Base-by-base conservation (phyloP, 2,329 filamentous ascomycete species). In the Pyrenochaeta sp. region DNA sequence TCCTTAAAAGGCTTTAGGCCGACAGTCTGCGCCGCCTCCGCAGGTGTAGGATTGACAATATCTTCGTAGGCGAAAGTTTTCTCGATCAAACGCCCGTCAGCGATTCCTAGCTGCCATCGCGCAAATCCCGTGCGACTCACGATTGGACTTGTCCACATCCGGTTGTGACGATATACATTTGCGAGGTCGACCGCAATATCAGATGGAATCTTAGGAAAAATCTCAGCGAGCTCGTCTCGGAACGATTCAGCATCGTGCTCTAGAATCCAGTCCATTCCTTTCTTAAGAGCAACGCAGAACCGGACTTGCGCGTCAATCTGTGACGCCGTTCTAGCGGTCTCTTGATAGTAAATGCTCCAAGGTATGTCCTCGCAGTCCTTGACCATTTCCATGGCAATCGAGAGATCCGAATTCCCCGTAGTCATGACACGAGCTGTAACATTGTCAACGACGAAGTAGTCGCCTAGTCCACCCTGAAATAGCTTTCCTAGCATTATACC, bases 331-430 rank as follows among this genome's bases (percentile, higher is more conserved):
- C 34, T 56, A 36, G 44, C 57, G 7, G 56, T 59, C 45, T 61
- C 62, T 5, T 52, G 58, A 46, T 65, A 67, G 52, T 67, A 65
- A 9, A 67, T 62, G 44, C 62, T 61, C 64, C 62, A 65, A 5
- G 64, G 64, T 32, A 65, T 58, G 15, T 61, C 62, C 10, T 59
- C 61, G 37, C 37, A 5, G 37, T 66, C 46, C 22, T 48, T 44
- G 19, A 64, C 61, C 52, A 54, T 59, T 48, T 61, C 56, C 59
- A 63, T 56, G 0, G 54, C 59, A 30, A 67, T 56, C 5, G 46
- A 49, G 13, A 67, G 55, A 15, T 64, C 45, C n/a, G 62, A 50
- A 45, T 65, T 62, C 30, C 40, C 43, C 32, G 46, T 46, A 13
- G 30, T 58, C 57, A 66, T 65, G n/a, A 51, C 47, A 25, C 47